A percentile compares a stretch with the other conserved stretches of the same genome.
phyloP scores from a whole-genome alignment of 345 rosid genomes.

The Anacardium occidentale region DNA sequence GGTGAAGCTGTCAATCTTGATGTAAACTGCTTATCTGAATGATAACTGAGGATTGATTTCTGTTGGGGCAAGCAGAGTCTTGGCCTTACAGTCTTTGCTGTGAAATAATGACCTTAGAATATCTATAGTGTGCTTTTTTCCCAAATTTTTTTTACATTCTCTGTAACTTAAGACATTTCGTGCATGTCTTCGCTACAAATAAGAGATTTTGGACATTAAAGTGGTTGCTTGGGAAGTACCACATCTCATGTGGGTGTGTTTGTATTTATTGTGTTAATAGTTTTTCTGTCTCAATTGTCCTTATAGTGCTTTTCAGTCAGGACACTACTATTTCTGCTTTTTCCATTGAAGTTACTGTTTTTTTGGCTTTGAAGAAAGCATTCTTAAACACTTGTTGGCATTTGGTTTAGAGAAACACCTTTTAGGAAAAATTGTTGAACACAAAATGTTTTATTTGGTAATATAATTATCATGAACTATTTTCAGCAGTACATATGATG shows the following conservation, averaged over 20 bases:
- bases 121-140: too few relatives aligned
- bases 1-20: neutral
- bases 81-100: too few relatives aligned
- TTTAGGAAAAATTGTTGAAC: neutral
- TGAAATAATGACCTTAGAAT: too few relatives aligned
- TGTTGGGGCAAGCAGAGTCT: too few relatives aligned
- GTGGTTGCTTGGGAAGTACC: neutral
- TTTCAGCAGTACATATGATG: neutral
- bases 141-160: too few relatives aligned
- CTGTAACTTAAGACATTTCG: too few relatives aligned
- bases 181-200: too few relatives aligned
- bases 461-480: neutral
- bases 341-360: neutral
- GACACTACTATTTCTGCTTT: neutral
- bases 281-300: neutral
- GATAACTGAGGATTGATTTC: too few relatives aligned
- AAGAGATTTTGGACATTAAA: too few relatives aligned
- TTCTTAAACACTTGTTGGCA: neutral
- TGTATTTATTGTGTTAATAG: neutral
- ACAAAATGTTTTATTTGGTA: neutral
- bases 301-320: neutral
- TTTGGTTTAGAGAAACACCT: neutral
- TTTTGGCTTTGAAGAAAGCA: neutral
- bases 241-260: too few relatives aligned
- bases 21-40: too few relatives aligned